phyloP scores from a whole-genome alignment of 2,329 filamentous ascomycete genomes.

The Leptographium lundbergii region DNA sequence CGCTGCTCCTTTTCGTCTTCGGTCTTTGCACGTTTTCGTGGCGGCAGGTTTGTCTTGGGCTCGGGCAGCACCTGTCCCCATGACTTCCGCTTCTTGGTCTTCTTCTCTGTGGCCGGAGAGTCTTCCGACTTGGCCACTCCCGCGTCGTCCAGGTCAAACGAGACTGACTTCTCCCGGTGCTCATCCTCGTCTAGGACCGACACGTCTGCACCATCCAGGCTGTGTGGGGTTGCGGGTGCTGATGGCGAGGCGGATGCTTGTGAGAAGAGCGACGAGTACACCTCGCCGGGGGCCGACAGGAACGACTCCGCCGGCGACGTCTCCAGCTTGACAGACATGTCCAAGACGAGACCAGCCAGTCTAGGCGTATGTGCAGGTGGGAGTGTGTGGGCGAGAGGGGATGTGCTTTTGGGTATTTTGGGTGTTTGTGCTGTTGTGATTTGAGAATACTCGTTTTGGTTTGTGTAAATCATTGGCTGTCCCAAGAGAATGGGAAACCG shows the following conservation, averaged over 20 bases:
- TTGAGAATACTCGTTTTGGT: not conserved
- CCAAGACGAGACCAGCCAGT: not conserved
- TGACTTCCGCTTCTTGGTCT: slow-evolving; percentile 87
- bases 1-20: slow-evolving; percentile 98
- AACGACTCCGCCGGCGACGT: slow-evolving; percentile 41
- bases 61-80: slow-evolving; percentile 96
- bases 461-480: not conserved
- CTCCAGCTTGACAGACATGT: slow-evolving; percentile 33
- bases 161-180: not conserved
- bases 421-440: not conserved
- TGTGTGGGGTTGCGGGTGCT: not conserved
- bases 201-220: not conserved
- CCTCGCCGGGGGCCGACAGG: slow-evolving; percentile 36
- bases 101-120: slow-evolving; percentile 48
- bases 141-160: not conserved
- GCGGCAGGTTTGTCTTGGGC: slow-evolving; percentile 91
- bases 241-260: not conserved
- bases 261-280: slow-evolving; percentile 36
- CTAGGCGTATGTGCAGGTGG: not conserved
- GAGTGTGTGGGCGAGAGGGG: too few species aligned
- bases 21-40: slow-evolving; percentile 94
- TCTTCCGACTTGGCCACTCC: not conserved
- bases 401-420: too few species aligned
- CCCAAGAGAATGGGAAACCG: not conserved
- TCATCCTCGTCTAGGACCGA: slow-evolving; percentile 11